These are phyloP conservation scores for Malania oleifera DNA, from an alignment of 164 flowering plant species.

Conservation along the genomic window DNA sequence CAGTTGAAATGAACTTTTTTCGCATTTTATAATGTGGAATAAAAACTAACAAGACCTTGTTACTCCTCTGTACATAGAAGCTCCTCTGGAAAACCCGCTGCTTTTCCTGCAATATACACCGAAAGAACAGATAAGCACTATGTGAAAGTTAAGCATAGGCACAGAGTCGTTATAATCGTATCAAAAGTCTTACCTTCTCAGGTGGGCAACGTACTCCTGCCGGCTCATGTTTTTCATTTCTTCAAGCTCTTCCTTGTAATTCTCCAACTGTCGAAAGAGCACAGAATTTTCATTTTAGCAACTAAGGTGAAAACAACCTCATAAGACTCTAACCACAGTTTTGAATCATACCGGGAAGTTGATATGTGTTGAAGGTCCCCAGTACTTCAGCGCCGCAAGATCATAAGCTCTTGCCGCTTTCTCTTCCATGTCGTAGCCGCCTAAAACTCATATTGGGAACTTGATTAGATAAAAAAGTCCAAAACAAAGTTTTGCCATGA, in stretches of 20 bases:
- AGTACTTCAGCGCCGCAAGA: conserved; percentile 86
- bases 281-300: not conserved
- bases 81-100: conserved; percentile 91
- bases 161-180: not conserved
- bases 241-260: conserved; percentile 61
- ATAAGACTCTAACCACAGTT: not conserved
- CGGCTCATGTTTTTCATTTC: conserved; percentile 93
- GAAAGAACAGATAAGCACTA: not conserved
- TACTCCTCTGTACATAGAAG: conserved; percentile 91
- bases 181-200: conserved; percentile 52
- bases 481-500: not conserved
- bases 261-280: conserved; percentile 46
- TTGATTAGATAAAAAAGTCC: not conserved
- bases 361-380: conserved; percentile 84
- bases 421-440: conserved; percentile 93
- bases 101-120: conserved; percentile 66
- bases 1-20: not conserved
- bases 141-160: too few relatives aligned
- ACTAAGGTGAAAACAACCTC: not conserved
- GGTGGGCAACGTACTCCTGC: conserved; percentile 82
- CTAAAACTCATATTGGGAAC: conserved; percentile 23
- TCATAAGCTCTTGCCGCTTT: conserved; percentile 94
- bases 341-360: conserved; percentile 58
- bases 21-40: not conserved
- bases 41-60: conserved; percentile 50